Base-by-base conservation (phyloP, 176 grass and related monocot genomes). In the Eragrostis curvula region DNA sequence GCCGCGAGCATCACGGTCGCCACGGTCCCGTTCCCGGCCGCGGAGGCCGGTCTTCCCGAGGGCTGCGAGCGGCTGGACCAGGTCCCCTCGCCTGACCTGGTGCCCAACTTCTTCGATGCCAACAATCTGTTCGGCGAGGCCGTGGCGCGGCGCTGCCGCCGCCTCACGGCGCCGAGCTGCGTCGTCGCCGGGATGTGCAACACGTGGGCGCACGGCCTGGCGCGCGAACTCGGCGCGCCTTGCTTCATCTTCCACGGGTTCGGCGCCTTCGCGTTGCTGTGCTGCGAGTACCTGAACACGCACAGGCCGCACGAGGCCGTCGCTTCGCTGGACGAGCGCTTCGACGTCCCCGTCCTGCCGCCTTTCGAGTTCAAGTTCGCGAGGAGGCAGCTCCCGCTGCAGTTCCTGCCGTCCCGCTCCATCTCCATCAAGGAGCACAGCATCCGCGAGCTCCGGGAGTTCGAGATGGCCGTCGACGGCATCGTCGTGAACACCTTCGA, bases 401-500 rank as follows among this genome's bases (percentile, higher is more conserved):
- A 68, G 17, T 86, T 74, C 89, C 87, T 13, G 74, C 77, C 43
- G 64, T 85, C 73, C 25, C 85, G 21, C 46, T 45, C 55, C n/a
- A n/a, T n/a, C n/a, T n/a, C n/a, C 14, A 58, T 71, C 0, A 51
- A 1, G 13, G 17, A 12, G 71, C 32, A n/a, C 12, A 82, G n/a
- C 42, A 39, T 29, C 9, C 84, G 28, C 0, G 60, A 53, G 62
- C 77, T 29, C 25, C 68, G 36, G 50, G 67, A 79, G 3, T 81
- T 49, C 79, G 92, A 94, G 73, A 32, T 51, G 21, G 81, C 87
- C 61, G 89, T 83, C 13, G 81, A 94, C 44, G 92, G 89, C 23
- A 74, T 94, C 14, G 81, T 89, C 84, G 87, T 94, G 72, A 91
- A 94, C 85, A 91, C 60, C 70, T 94, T 89, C 53, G 36, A 78